Percentiles rank a stretch among this genome's conserved stretches.
These are phyloP conservation scores for Backusella circina DNA, from an alignment of 192 early-diverging fungal species.

Conservation along the genomic window DNA sequence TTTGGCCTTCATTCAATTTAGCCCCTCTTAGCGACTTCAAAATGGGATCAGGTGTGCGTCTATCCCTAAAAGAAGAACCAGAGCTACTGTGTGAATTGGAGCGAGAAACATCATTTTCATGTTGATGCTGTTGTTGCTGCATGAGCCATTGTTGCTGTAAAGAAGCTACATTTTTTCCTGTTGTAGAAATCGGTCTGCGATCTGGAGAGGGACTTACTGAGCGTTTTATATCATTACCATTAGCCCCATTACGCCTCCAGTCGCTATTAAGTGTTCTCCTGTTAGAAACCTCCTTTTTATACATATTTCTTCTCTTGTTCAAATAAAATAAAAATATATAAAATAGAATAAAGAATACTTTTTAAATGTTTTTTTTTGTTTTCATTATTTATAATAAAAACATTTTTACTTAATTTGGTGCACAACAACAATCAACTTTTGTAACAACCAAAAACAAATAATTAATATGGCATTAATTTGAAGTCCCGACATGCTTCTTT, in stretches of 20 bases:
- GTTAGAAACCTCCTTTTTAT: neutral
- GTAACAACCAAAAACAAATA: neutral
- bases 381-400: neutral
- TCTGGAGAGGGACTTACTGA: neutral
- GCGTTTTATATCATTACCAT: neutral
- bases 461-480: neutral
- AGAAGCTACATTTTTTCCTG: conserved; percentile 24
- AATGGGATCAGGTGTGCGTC: neutral
- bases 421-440: neutral
- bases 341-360: neutral
- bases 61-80: neutral
- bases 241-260: neutral
- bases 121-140: conserved; percentile 12
- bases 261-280: neutral
- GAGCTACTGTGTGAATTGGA: neutral
- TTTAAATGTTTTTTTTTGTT: neutral
- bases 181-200: neutral
- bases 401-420: neutral
- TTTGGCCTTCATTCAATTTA: neutral
- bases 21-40: neutral
- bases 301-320: neutral
- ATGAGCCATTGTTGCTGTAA: conserved; percentile 23
- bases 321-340: neutral
- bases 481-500: too few species aligned
- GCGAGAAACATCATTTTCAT: neutral